Evolutionary conservation across 2,329 filamentous ascomycete genomes (phyloP), one percentile per base, ranked within the genome.

Genomic region (Claviceps fusiformis): DNA sequence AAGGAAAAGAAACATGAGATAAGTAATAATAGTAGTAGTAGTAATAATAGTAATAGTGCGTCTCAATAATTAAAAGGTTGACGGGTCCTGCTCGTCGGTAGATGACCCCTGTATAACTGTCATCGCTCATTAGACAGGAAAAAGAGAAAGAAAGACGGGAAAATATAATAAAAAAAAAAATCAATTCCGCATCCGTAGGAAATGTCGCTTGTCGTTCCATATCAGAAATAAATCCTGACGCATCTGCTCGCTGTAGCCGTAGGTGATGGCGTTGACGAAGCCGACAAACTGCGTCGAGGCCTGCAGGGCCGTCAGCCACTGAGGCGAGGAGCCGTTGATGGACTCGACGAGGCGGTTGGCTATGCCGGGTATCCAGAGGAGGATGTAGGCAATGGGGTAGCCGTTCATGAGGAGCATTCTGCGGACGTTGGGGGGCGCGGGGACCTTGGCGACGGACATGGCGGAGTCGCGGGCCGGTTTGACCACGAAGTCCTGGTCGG

Each of bases 311-410:
- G 51, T 44, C 39, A 67, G 55, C 58, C 62, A 60, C 1, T 56
- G 58, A 50, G 54, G 55, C 24, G 58, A 64, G 0, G 53, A 54
- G 15, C 60, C 67, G 2, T 37, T 11, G 15, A 50, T 39, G 9
- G 62, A 60, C 58, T 68, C 68, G 45, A 61, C 61, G 45, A 67
- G 52, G 33, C 67, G 63, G 60, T 70, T 72, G 41, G 60, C 56
- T 54, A 72, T 64, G 6, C 69, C 70, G 0, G 69, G 70, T 7
- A 71, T 62, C 68, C 66, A 71, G n/a, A 71, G 63, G 5, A 70
- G 50, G 47, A 71, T 64, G 59, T 69, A 71, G 43, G 63, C 63
- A 48, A 69, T 65, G 0, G 69, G 69, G 51, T 71, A 71, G 1
- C 66, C 69, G 54, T 70, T 70, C 52, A 71, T 60, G 8, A 70